Percentiles rank a stretch among this genome's conserved stretches.
phyloP scores from a whole-genome alignment of 176 grass and related monocot genomes.

The Raddia guianensis region DNA sequence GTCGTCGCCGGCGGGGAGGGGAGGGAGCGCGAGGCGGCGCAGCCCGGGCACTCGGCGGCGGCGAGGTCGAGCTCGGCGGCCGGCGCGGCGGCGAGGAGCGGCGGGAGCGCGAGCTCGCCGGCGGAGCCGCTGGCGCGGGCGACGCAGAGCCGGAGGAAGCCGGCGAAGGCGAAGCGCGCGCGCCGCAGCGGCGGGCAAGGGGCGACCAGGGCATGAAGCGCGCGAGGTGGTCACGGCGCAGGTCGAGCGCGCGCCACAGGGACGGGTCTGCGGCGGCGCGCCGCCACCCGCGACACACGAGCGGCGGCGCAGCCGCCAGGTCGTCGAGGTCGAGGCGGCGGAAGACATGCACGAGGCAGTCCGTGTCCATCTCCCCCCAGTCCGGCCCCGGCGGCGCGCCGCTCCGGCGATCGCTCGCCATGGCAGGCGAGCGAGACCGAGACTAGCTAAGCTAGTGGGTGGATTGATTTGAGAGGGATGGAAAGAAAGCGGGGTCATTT shows the following conservation, averaged over 20 bases:
- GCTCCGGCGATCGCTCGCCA: not conserved
- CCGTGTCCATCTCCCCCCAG: constrained; percentile 73
- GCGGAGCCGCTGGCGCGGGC: constrained; percentile 22
- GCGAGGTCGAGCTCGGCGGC: constrained; percentile 41
- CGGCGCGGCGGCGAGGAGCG: constrained; percentile 37
- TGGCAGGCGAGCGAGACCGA: not conserved
- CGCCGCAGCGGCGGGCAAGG: constrained; percentile 49
- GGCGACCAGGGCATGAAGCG: constrained; percentile 78
- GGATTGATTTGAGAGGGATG: not conserved
- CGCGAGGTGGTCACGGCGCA: constrained; percentile 59
- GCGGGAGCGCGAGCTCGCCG: constrained; percentile 50
- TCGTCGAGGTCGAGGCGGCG: constrained; percentile 60
- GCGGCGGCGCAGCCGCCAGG: constrained; percentile 55
- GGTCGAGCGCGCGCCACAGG: constrained; percentile 75
- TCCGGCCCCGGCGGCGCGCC: not conserved
- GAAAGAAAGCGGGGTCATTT: not conserved
- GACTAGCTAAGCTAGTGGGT: not conserved
- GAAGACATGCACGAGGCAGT: constrained; percentile 80
- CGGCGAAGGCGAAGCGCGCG: constrained; percentile 47
- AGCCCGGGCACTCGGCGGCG: constrained; percentile 43
- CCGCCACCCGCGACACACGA: constrained; percentile 80
- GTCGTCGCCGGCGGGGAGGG: constrained; percentile 43
- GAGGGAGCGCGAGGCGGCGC: constrained; percentile 48
- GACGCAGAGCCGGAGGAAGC: constrained; percentile 57
- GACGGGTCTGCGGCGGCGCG: constrained; percentile 57